Evolutionary conservation across 768 basidiomycete species (phyloP), one percentile per base, ranked within the genome.

Genomic region (Ramaria rubella): DNA sequence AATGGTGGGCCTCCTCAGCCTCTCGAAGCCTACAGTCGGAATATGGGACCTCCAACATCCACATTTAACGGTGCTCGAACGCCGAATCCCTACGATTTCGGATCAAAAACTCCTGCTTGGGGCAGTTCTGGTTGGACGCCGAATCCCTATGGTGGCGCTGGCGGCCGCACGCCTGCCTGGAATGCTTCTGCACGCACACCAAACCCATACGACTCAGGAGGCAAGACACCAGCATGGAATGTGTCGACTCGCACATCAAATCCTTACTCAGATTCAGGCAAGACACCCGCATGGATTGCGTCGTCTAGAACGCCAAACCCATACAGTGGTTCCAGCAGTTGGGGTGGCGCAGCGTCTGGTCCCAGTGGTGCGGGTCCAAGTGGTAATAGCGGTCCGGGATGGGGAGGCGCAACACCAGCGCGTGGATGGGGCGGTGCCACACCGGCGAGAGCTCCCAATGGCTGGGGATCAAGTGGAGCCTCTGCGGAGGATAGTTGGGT

Each of bases 291-390:
- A 15, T 86, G 84, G 78, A 79, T 75, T 59, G 77, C 77, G 7
- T 72, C 73, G 40, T 79, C 81, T 26, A 72, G 80, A 54, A 89
- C 88, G 2, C 87, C 88, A 4, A 90, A 88, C 67, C 85, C 86
- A 1, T 86, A 88, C 49, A 70, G n/a, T n/a, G n/a, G n/a, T n/a
- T n/a, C n/a, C n/a, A n/a, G 48, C 49, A 70, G 55, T 49, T 78
- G 76, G 71, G 78, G 76, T 21, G 79, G 74, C 53, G 74, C 77
- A 26, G 77, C 79, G 34, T 78, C 77, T 8, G 67, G 63, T 46
- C 61, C 57, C 51, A 68, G 62, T 62, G 58, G 57, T 38, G 50
- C 38, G 14, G 27, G 33, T 45, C 26, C 44, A 19, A 33, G 29
- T 21, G 5, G 21, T 24, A n/a, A n/a, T n/a, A 19, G 46, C 24